Base-by-base conservation (phyloP, 106 monocot species). In the Dendrobium officinale region DNA sequence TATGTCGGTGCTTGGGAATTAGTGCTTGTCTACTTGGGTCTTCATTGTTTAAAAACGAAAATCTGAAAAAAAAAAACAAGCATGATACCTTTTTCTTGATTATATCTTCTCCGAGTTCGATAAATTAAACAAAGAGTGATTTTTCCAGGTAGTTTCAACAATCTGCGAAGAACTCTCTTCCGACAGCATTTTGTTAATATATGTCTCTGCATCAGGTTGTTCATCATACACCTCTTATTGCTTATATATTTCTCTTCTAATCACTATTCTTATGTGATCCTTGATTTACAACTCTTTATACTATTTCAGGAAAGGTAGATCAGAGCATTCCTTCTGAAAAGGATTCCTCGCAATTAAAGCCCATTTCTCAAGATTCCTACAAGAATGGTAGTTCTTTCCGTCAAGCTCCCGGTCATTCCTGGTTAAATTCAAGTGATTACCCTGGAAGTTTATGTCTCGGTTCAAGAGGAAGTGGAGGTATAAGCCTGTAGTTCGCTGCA, bases 181-280 rank as follows among this genome's bases (percentile, higher is more conserved):
- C 22, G 97, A 98, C 76, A 81, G 88, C 70, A 83, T 95, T 64
- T 80, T 98, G 72, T 87, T 98, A 31, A 80, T 98, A 64, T 98
- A 98, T 74, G 81, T 98, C 58, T 94, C 97, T 59, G 95, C 92
- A 83, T 91, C 97, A 89, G 97, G 97, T 98, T 82, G 18, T 27
- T 80, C 70, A 67, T 86, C 37, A 7, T 77, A 29, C 45, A 81
- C 40, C 18, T 72, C 54, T 77, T 78, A 45, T 79, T 2, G 47
- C 58, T 9, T 41, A 47, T 37, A 58, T 9, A 70, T 37, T 33
- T 41, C 24, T 41, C 27, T 58, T 73, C 27, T 24, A 42, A 5
- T 74, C 41, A 74, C 20, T 74, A n/a, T 44, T 40, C 26, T 72
- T 75, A 27, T 66, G 29, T 79, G 19, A 73, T 80, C 26, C 11